These are phyloP conservation scores for Hygrophoropsis aurantiaca DNA, from an alignment of 768 basidiomycete genomes.

Conservation along the genomic window DNA sequence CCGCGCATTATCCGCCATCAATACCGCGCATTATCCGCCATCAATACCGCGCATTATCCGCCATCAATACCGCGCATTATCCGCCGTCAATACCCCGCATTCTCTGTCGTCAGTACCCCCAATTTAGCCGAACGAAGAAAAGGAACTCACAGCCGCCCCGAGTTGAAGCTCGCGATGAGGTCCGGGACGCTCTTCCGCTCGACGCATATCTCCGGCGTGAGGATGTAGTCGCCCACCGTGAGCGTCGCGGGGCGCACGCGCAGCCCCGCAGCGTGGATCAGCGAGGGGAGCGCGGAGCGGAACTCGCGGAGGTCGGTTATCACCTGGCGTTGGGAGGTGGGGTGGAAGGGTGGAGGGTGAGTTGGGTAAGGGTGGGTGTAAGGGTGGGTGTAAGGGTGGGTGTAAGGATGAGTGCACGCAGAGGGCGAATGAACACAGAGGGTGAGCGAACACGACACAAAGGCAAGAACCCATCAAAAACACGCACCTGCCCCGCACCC, in stretches of 20 bases:
- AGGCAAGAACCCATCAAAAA: background rate
- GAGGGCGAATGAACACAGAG: background rate
- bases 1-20: too few relatives aligned
- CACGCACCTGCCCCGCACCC: slow-evolving; percentile 63
- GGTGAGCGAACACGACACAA: background rate
- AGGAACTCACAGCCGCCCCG: slow-evolving; percentile 79
- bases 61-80: too few relatives aligned
- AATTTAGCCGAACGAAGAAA: too few relatives aligned
- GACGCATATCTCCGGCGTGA: slow-evolving; percentile 93
- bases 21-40: too few relatives aligned
- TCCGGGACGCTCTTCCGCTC: slow-evolving; percentile 96
- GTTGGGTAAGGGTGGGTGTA: background rate
- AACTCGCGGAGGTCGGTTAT: slow-evolving; percentile 98
- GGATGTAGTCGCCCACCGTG: slow-evolving; percentile 93
- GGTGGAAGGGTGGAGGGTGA: background rate
- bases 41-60: too few relatives aligned
- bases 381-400: background rate
- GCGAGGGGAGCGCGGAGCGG: slow-evolving; percentile 84
- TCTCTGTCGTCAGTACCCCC: too few relatives aligned
- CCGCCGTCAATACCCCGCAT: too few relatives aligned
- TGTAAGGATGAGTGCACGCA: slow-evolving; percentile 1
- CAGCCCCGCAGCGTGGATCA: slow-evolving; percentile 81
- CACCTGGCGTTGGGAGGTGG: slow-evolving; percentile 56
- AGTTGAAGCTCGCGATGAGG: slow-evolving; percentile 90
- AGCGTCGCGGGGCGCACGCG: slow-evolving; percentile 88